Evolutionary conservation across 306 rosid genomes (phyloP).

Genomic region (Ormosia semicastrata): DNA sequence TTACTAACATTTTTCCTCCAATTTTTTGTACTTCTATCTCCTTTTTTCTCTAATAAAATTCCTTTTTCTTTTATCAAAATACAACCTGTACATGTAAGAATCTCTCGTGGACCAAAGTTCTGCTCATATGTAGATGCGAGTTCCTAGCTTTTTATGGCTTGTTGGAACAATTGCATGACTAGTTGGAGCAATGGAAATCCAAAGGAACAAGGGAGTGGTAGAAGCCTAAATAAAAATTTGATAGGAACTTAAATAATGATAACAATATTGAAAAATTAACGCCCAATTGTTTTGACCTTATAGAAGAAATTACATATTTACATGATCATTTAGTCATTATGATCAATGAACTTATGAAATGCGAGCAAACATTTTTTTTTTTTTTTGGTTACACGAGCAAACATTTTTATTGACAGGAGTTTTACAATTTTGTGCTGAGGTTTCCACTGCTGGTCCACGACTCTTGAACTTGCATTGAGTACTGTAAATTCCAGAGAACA

Average conservation of each 20-base stretch:
- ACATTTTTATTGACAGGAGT: background rate
- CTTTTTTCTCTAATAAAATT: too few species aligned
- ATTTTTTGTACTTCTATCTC: too few species aligned
- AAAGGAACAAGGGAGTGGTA: background rate
- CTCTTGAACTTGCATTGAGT: conserved; percentile 95
- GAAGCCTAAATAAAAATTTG: background rate
- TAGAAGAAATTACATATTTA: conserved; percentile 16
- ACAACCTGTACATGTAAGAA: background rate
- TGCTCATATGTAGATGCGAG: background rate
- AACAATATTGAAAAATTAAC: conserved; percentile 12
- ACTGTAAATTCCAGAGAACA: conserved; percentile 89
- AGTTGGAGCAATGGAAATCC: background rate
- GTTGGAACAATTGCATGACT: background rate
- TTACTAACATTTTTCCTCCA: too few species aligned
- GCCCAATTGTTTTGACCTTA: background rate
- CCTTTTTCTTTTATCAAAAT: too few species aligned
- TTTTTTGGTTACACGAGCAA: background rate
- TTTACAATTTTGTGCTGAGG: conserved; percentile 51
- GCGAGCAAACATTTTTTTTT: background rate
- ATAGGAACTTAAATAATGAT: background rate
- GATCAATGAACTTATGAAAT: conserved; percentile 19
- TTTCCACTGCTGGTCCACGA: conserved; percentile 95
- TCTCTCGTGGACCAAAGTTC: too few species aligned
- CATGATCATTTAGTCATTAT: conserved; percentile 27
- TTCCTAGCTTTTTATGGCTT: background rate